Evolutionary conservation across 257 asterid genomes (phyloP), one percentile per base, ranked within the genome.

Genomic region (Scutellaria barbata): DNA sequence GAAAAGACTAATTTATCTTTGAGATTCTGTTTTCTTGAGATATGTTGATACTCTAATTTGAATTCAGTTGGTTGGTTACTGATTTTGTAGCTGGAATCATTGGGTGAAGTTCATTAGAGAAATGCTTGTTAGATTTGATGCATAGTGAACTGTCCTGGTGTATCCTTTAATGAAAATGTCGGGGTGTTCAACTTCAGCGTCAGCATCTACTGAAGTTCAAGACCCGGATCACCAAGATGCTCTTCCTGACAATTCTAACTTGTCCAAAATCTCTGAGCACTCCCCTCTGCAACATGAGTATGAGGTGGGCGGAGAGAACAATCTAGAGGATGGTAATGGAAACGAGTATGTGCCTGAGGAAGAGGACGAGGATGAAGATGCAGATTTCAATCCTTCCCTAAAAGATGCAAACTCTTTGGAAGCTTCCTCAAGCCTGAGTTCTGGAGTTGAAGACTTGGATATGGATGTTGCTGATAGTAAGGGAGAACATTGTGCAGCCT

Each of bases 341-440:
- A 76, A 14, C 35, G 72, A 55, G 61, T 69, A 75, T 72, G 78
- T 60, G 62, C 80, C 82, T 14, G 86, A 77, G 54, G 95, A 84
- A 25, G 86, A 79, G 74, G 97, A 90, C 11, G 97, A 94, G 81
- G 99, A 94, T 40, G 97, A 87, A 80, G 98, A 94, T 86, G 84
- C 81, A 22, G 97, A 91, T 79, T 94, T 91, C 77, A 88, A 86
- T 81, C 97, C 99, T 47, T 85, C 87, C 61, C 80, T 88, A 5
- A 86, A 78, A 77, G 96, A 87, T 74, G 72, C 84, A 33, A 82
- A 79, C 80, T 87, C 91, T 41, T 72, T 57, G 40, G 98, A 91
- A 76, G 97, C 92, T 76, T 87, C 96, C 74, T 94, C 99, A 41
- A 88, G 96, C 83, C 69, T 91, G 83, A 94, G 96, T 78, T 94